Conservation (phyloP, 495 filamentous ascomycete species). For the Talaromyces trachyspermus region DNA sequence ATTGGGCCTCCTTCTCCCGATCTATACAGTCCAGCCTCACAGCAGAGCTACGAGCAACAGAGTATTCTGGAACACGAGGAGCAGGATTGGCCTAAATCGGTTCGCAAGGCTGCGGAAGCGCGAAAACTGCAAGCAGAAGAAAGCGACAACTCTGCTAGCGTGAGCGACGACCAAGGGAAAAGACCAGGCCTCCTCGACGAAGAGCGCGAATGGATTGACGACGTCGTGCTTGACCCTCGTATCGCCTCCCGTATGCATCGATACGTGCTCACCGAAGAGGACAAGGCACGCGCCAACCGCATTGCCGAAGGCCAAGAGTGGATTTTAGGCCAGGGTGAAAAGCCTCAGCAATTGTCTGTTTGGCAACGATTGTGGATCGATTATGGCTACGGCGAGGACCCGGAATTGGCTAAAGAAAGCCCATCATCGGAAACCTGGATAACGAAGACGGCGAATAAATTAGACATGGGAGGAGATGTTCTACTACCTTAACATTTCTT, state of each 20-base stretch:
- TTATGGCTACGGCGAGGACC: conserved; percentile 40
- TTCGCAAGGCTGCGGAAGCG: conserved; percentile 54
- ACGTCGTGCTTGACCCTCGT: conserved; percentile 69
- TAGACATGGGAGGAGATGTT: neutral
- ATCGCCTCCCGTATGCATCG: conserved; percentile 75
- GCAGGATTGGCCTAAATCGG: conserved; percentile 76
- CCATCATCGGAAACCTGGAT: conserved; percentile 35
- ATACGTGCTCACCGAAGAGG: conserved; percentile 55
- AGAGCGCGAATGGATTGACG: conserved; percentile 69
- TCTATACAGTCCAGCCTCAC: conserved; percentile 11
- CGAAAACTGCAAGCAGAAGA: conserved; percentile 14
- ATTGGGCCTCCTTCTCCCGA: conserved; percentile 22
- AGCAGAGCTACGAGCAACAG: conserved; percentile 55
- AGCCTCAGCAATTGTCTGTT: conserved; percentile 28
- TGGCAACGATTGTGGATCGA: conserved; percentile 40
- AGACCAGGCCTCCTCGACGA: conserved; percentile 9
- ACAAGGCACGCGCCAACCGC: conserved; percentile 56
- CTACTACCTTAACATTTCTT: neutral
- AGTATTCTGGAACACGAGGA: conserved; percentile 70
- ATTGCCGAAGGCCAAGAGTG: conserved; percentile 60
- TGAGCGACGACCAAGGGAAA: conserved; percentile 17
- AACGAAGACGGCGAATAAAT: conserved; percentile 25
- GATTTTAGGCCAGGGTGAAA: conserved; percentile 47
- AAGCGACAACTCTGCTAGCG: conserved; percentile 1
- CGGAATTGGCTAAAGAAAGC: conserved; percentile 32